These are phyloP conservation scores for Fusarium floridanum DNA, from an alignment of 2,329 filamentous ascomycete species.

Conservation along the genomic window DNA sequence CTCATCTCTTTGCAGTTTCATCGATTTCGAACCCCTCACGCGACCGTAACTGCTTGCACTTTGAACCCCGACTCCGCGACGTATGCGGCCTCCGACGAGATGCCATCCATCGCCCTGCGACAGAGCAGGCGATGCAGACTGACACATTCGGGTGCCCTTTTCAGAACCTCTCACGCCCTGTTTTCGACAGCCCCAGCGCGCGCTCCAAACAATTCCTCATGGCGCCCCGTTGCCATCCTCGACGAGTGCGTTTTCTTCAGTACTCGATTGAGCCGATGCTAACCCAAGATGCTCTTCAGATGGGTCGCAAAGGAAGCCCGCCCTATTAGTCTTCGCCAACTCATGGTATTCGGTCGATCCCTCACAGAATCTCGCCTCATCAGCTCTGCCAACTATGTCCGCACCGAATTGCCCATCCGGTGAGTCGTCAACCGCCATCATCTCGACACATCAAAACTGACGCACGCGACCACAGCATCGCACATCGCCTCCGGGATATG, in stretches of 20 bases:
- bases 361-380: slow-evolving; percentile 90
- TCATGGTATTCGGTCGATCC: slow-evolving; percentile 97
- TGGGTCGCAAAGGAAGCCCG: slow-evolving; percentile 94
- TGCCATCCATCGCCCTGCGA: slow-evolving; percentile 62
- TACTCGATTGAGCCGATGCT: slow-evolving; percentile 23
- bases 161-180: slow-evolving; percentile 12
- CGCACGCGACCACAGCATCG: slow-evolving; percentile 69
- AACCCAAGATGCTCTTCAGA: slow-evolving; percentile 60
- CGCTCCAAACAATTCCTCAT: slow-evolving; percentile 56
- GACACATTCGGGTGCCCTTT: slow-evolving; percentile 36
- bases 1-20: not conserved
- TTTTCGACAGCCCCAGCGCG: slow-evolving; percentile 34
- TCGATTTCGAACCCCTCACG: not conserved
- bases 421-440: slow-evolving; percentile 33
- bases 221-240: slow-evolving; percentile 73
- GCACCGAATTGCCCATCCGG: slow-evolving; percentile 87
- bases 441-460: slow-evolving; percentile 22
- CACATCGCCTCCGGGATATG: slow-evolving; percentile 96
- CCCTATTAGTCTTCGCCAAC: slow-evolving; percentile 94
- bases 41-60: slow-evolving; percentile 11
- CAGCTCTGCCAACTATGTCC: slow-evolving; percentile 97
- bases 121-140: slow-evolving; percentile 58
- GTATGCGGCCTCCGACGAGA: slow-evolving; percentile 57
- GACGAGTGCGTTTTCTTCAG: slow-evolving; percentile 67
- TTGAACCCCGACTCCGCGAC: slow-evolving; percentile 13